A percentile compares a stretch with the other conserved stretches of the same genome.
Conservation (phyloP, 371 early-diverging fungal genomes). For the Synchytrium microbalum region DNA sequence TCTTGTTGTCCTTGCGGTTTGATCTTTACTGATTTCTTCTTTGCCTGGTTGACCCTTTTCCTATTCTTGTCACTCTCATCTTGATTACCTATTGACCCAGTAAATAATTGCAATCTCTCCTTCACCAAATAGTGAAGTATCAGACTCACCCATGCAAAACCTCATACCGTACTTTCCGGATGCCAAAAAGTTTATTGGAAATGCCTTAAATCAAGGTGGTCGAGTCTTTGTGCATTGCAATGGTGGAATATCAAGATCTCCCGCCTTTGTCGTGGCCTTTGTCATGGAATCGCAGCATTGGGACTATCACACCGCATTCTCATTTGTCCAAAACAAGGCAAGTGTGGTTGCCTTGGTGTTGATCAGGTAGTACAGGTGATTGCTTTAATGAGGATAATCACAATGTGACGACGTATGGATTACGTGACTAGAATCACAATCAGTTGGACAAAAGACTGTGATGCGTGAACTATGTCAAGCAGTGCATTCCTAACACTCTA, state of each 20-base stretch:
- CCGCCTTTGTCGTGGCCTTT: slow-evolving; percentile 83
- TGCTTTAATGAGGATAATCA: too few species aligned
- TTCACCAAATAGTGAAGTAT: slow-evolving; percentile 22
- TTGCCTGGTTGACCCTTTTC: slow-evolving; percentile 8
- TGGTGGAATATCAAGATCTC: slow-evolving; percentile 76
- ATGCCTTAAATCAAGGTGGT: slow-evolving; percentile 44
- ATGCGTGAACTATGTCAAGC: too few species aligned
- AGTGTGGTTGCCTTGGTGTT: too few species aligned
- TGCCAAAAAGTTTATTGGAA: slow-evolving; percentile 49
- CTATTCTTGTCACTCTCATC: neutral
- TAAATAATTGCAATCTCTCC: neutral
- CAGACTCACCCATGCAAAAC: slow-evolving; percentile 49
- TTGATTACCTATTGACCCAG: too few species aligned
- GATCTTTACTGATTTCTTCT: neutral
- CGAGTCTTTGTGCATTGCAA: slow-evolving; percentile 76
- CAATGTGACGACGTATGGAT: too few species aligned
- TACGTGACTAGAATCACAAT: too few species aligned
- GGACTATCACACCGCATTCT: slow-evolving; percentile 62
- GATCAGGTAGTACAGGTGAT: too few species aligned
- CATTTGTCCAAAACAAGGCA: slow-evolving; percentile 80
- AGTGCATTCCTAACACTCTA: too few species aligned
- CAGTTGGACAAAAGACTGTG: too few species aligned
- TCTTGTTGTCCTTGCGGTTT: neutral
- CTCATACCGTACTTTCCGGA: slow-evolving; percentile 67
- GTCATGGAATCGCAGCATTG: slow-evolving; percentile 64